Evolutionary conservation across 306 rosid genomes (phyloP), one percentile per base, ranked within the genome.

Genomic region (Cucumis hystrix): DNA sequence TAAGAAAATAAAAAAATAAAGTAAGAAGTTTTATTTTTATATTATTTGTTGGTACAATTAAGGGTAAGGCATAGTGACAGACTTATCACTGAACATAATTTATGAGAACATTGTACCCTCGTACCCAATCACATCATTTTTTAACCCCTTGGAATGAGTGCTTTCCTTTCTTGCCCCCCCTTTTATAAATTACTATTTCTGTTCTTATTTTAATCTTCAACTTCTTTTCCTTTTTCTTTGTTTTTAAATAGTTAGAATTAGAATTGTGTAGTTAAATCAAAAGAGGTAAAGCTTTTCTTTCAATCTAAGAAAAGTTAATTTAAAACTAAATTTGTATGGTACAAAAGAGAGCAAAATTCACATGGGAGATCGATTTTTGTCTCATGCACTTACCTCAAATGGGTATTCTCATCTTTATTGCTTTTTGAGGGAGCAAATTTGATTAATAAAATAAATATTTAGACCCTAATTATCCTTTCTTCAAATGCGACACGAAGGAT

Each of bases 91-190:
- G 75, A 66, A 51, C 39, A 45, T 21, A 47, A 47, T 70, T 70
- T 43, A 70, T 70, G 75, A 70, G 55, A 70, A 43, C 58, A 11
- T 70, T 16, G 75, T 70, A 70, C 75, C 58, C 75, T 70, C 75
- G 75, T 70, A 70, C 58, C 58, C 75, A 70, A 62, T 70, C 75
- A 14, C 58, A 21, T 47, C 39, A 5, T 23, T 23, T 9, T 21
- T 23, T 28, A 1, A 28, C 30, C 30, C 30, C 30, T 28, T 28
- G 30, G 30, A 28, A 28, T 28, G 30, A 28, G 30, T 28, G 30
- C 30, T 28, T 28, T 28, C 30, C 30, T 28, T 28, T 28, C 30
- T 1, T 28, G 30, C 30, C 30, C 30, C 30, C 30, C 30, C 2
- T n/a, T n/a, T n/a, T 28, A 28, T 3, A 1, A 3, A 28, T 28